These are phyloP conservation scores for Hypoxylon sp. DNA, from an alignment of 2,329 filamentous ascomycete species.

Conservation along the genomic window DNA sequence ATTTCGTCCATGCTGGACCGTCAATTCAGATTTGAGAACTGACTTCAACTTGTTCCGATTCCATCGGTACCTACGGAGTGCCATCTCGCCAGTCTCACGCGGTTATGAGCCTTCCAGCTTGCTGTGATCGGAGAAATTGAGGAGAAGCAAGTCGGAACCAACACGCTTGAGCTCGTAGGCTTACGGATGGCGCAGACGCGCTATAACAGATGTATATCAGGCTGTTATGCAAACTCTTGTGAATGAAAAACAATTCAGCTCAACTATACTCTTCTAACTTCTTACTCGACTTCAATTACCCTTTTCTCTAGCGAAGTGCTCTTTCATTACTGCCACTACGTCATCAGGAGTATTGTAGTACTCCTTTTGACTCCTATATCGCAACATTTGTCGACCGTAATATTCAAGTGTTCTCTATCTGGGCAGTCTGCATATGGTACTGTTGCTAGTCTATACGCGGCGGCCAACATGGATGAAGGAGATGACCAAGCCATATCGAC, in stretches of 20 bases:
- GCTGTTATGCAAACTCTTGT: background rate
- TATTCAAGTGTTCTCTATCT: constrained; percentile 2
- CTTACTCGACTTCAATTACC: background rate
- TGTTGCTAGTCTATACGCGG: background rate
- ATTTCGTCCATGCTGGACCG: background rate
- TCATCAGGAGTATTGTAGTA: background rate
- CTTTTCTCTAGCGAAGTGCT: background rate
- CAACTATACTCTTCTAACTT: background rate
- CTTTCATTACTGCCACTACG: background rate
- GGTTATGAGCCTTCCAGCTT: background rate
- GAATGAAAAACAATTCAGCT: no score
- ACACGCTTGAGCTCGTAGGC: background rate
- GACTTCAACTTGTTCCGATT: constrained; percentile 10
- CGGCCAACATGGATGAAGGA: constrained; percentile 9
- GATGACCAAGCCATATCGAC: background rate
- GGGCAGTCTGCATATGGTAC: background rate
- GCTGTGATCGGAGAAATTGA: constrained; percentile 8
- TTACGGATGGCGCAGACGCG: constrained; percentile 30
- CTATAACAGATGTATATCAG: constrained; percentile 18
- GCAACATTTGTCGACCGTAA: no score
- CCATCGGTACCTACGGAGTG: constrained; percentile 1
- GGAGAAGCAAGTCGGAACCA: constrained; percentile 12
- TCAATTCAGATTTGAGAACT: background rate
- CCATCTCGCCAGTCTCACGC: background rate
- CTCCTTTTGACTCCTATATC: no score